A percentile compares a stretch with the other conserved stretches of the same genome.
These are phyloP conservation scores for Silene latifolia DNA, from an alignment of 148 eudicot genomes.

Conservation along the genomic window DNA sequence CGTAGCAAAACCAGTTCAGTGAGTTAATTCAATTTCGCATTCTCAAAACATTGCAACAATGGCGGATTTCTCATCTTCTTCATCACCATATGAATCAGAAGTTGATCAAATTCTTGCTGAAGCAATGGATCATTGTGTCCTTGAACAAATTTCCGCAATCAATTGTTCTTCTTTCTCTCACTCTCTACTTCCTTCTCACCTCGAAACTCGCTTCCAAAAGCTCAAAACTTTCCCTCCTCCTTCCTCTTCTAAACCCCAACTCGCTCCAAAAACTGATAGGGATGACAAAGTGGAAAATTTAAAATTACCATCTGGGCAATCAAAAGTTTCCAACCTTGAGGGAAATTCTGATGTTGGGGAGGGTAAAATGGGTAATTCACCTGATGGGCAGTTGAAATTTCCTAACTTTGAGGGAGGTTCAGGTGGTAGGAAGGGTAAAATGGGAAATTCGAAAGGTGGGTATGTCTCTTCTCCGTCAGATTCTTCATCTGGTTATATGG, in stretches of 20 bases:
- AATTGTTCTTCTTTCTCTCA: constrained; percentile 66
- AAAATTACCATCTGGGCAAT: neutral
- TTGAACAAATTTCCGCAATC: constrained; percentile 74
- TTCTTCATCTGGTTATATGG: constrained; percentile 30
- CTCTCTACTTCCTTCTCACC: constrained; percentile 66
- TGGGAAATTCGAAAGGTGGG: constrained; percentile 30
- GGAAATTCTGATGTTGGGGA: neutral
- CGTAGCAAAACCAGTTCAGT: too few species aligned
- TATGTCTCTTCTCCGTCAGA: constrained; percentile 31
- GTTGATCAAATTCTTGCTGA: constrained; percentile 69
- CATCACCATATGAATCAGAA: constrained; percentile 59
- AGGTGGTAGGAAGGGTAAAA: constrained; percentile 20
- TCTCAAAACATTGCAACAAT: too few species aligned
- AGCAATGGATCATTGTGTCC: constrained; percentile 65
- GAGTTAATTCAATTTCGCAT: too few species aligned
- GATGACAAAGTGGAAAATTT: constrained; percentile 10
- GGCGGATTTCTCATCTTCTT: constrained; percentile 52
- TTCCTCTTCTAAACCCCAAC: constrained; percentile 17
- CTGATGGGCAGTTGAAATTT: neutral
- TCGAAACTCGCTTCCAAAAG: constrained; percentile 64
- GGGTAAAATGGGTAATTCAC: constrained; percentile 9
- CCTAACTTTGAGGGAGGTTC: neutral
- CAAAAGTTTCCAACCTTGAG: constrained; percentile 20
- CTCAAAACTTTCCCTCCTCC: constrained; percentile 73
- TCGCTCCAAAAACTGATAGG: neutral